phyloP scores from a whole-genome alignment of 164 flowering plant species.

The Paratinospora sagittata region DNA sequence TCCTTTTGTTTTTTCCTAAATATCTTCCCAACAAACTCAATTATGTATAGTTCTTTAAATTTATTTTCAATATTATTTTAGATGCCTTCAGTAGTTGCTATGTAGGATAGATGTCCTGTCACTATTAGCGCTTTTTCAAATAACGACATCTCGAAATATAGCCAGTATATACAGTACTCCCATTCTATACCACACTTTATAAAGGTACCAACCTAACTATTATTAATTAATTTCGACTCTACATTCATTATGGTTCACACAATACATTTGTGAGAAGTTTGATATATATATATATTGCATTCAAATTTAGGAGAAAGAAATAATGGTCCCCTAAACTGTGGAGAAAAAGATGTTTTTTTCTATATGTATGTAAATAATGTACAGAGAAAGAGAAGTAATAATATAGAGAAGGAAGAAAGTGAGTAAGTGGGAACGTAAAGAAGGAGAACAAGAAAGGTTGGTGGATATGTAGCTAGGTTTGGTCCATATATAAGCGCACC shows the following conservation, averaged over 20 bases:
- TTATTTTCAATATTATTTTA: background rate
- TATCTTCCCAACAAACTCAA: background rate
- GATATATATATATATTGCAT: background rate
- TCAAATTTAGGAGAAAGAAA: background rate
- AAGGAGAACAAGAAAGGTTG: background rate
- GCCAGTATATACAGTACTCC: background rate
- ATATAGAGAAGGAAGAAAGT: background rate
- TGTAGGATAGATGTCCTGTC: background rate
- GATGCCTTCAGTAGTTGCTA: background rate
- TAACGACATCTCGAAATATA: background rate
- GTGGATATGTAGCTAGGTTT: no score
- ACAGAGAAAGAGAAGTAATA: background rate
- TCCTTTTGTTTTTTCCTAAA: no score
- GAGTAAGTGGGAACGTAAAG: background rate
- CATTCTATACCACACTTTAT: background rate
- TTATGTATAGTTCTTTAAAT: background rate
- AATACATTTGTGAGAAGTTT: background rate
- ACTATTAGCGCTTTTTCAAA: background rate
- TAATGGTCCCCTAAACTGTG: background rate
- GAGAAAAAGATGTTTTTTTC: background rate
- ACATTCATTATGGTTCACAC: background rate
- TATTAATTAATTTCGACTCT: background rate
- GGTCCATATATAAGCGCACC: slow-evolving; percentile 1
- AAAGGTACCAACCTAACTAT: background rate
- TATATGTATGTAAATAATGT: no score